Conservation (phyloP, 495 filamentous ascomycete species). For the Aspergillus asperescens region DNA sequence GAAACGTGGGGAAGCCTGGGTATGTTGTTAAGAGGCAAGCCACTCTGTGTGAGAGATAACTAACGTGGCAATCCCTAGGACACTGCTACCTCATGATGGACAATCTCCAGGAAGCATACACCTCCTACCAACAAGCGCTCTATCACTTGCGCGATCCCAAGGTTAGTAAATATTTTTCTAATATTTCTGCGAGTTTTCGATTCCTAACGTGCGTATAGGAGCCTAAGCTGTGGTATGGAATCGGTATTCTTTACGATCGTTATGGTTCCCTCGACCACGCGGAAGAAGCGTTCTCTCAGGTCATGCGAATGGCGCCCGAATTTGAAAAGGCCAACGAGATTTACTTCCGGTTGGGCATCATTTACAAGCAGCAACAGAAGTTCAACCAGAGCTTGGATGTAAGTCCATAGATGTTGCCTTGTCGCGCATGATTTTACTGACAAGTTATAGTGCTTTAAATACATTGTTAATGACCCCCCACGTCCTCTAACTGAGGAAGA, state of each 20-base stretch:
- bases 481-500: slow-evolving; percentile 94
- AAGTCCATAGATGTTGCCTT: slow-evolving; percentile 6
- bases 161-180: slow-evolving; percentile 51
- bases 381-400: slow-evolving; percentile 90
- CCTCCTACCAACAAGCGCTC: slow-evolving; percentile 93
- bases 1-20: slow-evolving; percentile 96
- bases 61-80: slow-evolving; percentile 42
- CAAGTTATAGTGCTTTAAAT: slow-evolving; percentile 82
- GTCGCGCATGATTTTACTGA: background rate
- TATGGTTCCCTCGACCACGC: slow-evolving; percentile 97
- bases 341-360: slow-evolving; percentile 97
- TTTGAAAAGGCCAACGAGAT: slow-evolving; percentile 99
- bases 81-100: slow-evolving; percentile 99
- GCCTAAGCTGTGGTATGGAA: slow-evolving; percentile 98
- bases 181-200: background rate
- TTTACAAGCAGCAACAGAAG: slow-evolving; percentile 98
- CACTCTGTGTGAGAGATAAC: background rate
- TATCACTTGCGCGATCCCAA: slow-evolving; percentile 94
- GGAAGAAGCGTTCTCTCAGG: slow-evolving; percentile 96
- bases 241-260: slow-evolving; percentile 94
- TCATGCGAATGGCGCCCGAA: slow-evolving; percentile 97
- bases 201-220: slow-evolving; percentile 51
- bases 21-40: slow-evolving; percentile 38
- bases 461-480: slow-evolving; percentile 91
- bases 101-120: slow-evolving; percentile 93